A percentile compares a stretch with the other conserved stretches of the same genome.
phyloP scores from a whole-genome alignment of 2,329 filamentous ascomycete genomes.

The Cladophialophora immunda region DNA sequence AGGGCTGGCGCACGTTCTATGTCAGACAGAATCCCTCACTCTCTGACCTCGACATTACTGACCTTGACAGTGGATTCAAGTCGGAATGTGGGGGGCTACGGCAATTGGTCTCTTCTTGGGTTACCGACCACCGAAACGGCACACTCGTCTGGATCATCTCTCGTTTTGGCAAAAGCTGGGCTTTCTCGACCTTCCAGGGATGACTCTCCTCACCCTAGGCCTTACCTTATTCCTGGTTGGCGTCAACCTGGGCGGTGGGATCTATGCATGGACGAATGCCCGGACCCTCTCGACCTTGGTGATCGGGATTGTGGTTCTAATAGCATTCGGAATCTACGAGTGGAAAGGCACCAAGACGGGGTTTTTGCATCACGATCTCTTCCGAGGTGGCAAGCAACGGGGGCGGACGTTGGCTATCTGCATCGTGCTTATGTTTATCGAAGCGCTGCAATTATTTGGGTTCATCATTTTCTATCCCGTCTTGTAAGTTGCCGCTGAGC shows the following conservation, averaged over 20 bases:
- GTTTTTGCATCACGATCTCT: conserved; percentile 25
- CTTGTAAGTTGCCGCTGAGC: conserved; percentile 9
- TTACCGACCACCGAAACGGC: conserved; percentile 29
- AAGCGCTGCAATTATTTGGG: conserved; percentile 14
- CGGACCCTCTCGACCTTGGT: conserved; percentile 10
- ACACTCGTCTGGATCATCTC: conserved; percentile 23
- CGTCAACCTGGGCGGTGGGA: conserved; percentile 17
- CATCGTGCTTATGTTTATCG: conserved; percentile 25
- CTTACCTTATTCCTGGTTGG: conserved; percentile 16
- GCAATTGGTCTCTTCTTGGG: conserved; percentile 19
- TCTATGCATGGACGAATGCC: conserved; percentile 16
- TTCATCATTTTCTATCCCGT: conserved; percentile 25
- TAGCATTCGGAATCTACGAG: conserved; percentile 23
- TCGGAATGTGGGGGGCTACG: conserved; percentile 16
- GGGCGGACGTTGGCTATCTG: conserved; percentile 24
- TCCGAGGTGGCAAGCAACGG: conserved; percentile 12
- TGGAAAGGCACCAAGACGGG: conserved; percentile 26
- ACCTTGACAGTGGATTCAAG: conserved; percentile 24
- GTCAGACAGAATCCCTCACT: conserved; percentile 5
- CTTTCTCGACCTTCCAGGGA: conserved; percentile 19
- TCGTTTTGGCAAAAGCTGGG: conserved; percentile 25
- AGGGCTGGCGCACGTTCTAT: conserved; percentile 28
- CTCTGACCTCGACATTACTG: not conserved
- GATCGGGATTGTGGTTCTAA: conserved; percentile 9
- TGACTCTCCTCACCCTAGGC: conserved; percentile 16